A percentile compares a stretch with the other conserved stretches of the same genome.
phyloP scores from a whole-genome alignment of 805 yeast species.

The Ascoidea tarda region DNA sequence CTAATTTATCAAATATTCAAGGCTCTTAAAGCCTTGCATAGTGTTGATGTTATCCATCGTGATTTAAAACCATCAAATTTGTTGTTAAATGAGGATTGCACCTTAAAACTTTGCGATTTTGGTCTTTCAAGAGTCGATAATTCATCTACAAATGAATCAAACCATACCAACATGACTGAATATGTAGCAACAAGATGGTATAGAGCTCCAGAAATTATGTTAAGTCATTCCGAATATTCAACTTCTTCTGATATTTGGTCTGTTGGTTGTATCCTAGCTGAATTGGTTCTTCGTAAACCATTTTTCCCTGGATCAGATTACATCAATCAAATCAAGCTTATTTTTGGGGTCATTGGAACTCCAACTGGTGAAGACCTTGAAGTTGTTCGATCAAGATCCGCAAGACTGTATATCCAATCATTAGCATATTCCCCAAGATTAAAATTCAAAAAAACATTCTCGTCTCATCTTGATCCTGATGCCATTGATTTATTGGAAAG shows the following conservation, averaged over 20 bases:
- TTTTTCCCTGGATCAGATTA: conserved; percentile 97
- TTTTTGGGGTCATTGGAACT: conserved; percentile 89
- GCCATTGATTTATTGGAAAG: conserved; percentile 80
- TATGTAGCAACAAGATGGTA: conserved; percentile 95
- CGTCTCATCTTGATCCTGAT: conserved; percentile 52
- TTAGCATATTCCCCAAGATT: conserved; percentile 89
- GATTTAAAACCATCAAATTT: conserved; percentile 94
- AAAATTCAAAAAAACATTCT: conserved; percentile 72
- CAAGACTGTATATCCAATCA: conserved; percentile 84
- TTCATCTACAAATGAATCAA: not conserved
- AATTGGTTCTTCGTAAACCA: conserved; percentile 71
- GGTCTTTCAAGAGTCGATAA: conserved; percentile 67
- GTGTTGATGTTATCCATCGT: conserved; percentile 92
- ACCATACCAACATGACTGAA: conserved; percentile 56
- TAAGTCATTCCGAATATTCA: conserved; percentile 91
- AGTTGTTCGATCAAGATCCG: conserved; percentile 91
- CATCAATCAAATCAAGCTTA: conserved; percentile 94
- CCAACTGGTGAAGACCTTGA: conserved; percentile 95
- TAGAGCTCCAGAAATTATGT: conserved; percentile 95
- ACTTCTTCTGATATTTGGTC: conserved; percentile 99
- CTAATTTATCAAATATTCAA: conserved; percentile 58
- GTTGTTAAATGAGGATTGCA: conserved; percentile 74
- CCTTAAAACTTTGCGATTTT: conserved; percentile 93
- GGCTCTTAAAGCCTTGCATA: conserved; percentile 92
- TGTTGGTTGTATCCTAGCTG: conserved; percentile 88